These are phyloP conservation scores for Posidonia australis DNA, from an alignment of 106 monocot genomes.

Conservation along the genomic window DNA sequence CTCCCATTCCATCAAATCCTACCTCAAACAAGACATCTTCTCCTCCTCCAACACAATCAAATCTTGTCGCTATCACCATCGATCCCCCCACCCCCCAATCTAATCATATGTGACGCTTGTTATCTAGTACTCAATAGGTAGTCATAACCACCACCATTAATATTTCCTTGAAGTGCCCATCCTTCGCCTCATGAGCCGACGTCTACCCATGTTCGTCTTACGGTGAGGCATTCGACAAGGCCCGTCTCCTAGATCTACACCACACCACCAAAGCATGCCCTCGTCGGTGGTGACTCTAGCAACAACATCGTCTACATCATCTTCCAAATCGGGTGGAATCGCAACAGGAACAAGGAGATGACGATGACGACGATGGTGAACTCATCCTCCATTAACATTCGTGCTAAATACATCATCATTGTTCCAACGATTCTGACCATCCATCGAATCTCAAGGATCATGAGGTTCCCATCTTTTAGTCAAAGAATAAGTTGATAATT, in stretches of 20 bases:
- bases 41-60: too few relatives aligned
- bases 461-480: too few relatives aligned
- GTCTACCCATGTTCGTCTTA: slow-evolving; percentile 61
- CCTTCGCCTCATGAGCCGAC: neutral
- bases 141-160: neutral
- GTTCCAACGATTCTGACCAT: neutral
- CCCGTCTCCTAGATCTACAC: slow-evolving; percentile 66
- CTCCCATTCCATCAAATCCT: too few relatives aligned
- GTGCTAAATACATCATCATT: too few relatives aligned
- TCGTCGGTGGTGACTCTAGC: slow-evolving; percentile 79
- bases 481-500: too few relatives aligned
- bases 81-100: too few relatives aligned
- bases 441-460: slow-evolving; percentile 9
- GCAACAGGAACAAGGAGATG: slow-evolving; percentile 21
- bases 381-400: neutral
- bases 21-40: too few relatives aligned
- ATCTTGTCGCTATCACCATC: too few relatives aligned
- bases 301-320: slow-evolving; percentile 88
- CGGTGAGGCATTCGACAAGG: slow-evolving; percentile 70
- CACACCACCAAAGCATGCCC: slow-evolving; percentile 63
- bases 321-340: slow-evolving; percentile 83
- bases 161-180: neutral
- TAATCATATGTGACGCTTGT: too few relatives aligned
- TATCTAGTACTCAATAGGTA: too few relatives aligned
- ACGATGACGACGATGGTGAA: neutral